Evolutionary conservation across 139 green algal species (phyloP).

Genomic region (Chlamydomonas sp.): DNA sequence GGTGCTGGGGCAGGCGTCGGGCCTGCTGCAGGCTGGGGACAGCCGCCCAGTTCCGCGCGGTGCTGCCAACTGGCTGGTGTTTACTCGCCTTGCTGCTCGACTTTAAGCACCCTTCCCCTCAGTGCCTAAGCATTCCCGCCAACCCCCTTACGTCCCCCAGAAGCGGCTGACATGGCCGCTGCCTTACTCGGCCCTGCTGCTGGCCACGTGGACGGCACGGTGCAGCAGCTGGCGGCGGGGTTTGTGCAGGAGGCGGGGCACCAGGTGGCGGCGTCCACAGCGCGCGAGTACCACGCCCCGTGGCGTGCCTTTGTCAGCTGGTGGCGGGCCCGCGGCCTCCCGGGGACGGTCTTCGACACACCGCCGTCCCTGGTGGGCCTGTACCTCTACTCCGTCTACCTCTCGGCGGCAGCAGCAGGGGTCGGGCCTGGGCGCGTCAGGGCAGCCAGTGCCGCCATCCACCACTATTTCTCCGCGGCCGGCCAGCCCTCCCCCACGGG

Average conservation of each 20-base stretch:
- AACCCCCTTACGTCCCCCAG: conserved; percentile 9
- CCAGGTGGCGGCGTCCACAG: not conserved
- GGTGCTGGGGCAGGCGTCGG: not conserved
- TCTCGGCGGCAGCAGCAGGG: not conserved
- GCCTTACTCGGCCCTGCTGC: not conserved
- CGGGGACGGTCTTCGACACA: not conserved
- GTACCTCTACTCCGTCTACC: not conserved
- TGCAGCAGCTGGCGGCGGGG: not conserved
- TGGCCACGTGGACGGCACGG: not conserved
- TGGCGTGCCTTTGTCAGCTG: not conserved
- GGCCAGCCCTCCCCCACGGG: not conserved
- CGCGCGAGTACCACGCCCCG: not conserved
- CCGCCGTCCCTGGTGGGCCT: not conserved
- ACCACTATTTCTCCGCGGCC: not conserved
- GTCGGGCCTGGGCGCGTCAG: not conserved
- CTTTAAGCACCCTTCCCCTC: not conserved
- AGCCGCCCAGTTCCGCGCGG: not conserved
- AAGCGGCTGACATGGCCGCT: not conserved
- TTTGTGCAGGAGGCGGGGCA: no score
- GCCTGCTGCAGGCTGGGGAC: conserved; percentile 9
- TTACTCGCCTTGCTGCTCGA: conserved; percentile 7
- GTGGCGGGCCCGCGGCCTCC: not conserved
- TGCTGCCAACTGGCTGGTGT: not conserved
- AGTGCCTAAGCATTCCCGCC: not conserved
- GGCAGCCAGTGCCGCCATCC: not conserved